Base-by-base conservation (phyloP, 2,329 filamentous ascomycete genomes). In the Cordyceps fumosorosea region DNA sequence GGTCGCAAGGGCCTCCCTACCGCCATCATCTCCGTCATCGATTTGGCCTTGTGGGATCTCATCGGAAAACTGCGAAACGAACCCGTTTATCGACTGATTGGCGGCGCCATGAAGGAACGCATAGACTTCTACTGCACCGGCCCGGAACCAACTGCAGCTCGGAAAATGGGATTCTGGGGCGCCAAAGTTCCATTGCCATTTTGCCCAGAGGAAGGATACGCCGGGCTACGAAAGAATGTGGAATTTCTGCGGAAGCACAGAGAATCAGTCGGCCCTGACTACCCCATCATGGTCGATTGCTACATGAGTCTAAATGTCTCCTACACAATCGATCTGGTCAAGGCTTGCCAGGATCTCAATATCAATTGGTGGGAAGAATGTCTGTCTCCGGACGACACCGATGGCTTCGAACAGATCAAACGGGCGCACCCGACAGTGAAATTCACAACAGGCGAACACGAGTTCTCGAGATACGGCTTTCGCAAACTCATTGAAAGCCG, bases 331-430 rank as follows among this genome's bases (percentile, higher is more conserved):
- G 89, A 96, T 75, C 82, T 97, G 26, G 93, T 90, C 64, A 90
- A 93, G 77, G 89, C 88, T 57, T 91, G 89, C 72, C 84, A 90
- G 68, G 87, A 92, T 67, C 83, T 96, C 67, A 84, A 93, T 75
- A 93, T 97, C 73, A 92, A 96, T 79, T 97, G 93, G 93, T 96
- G 91, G 91, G 93, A 97, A 78, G 93, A 97, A 79, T 96, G 91
- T 66, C 79, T 97, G 65, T 89, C 88, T 34, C 93, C 93, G 12
- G 93, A 97, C 75, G 93, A 97, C 78, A 91, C 89, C 54, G 93
- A 96, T 69, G 93, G 93, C 62, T 96, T 96, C 70, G 89, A 86
- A 66, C 86, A 91, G 73, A 87, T 97, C 78, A 97, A 97, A 82
- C 86, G 88, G 56, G 93, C 93, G 1, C 92, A 96, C 72, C 93